A percentile compares a stretch with the other conserved stretches of the same genome.
Evolutionary conservation across 2,329 filamentous ascomycete genomes (phyloP).

Genomic region (Aspergillus pseudoviridinutans): DNA sequence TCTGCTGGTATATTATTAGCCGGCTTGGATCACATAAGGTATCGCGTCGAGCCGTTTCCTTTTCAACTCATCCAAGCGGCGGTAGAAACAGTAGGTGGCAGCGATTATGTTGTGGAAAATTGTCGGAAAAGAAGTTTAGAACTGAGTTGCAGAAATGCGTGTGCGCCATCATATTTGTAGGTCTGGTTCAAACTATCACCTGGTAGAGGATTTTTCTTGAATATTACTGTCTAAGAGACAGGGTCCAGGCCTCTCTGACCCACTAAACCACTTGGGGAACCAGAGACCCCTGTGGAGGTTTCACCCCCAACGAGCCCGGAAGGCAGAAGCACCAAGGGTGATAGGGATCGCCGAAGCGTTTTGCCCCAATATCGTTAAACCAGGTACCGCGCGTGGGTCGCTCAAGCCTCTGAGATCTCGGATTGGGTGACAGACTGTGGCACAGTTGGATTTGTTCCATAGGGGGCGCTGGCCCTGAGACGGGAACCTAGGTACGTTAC

Average conservation of each 20-base stretch:
- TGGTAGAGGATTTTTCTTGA: neutral
- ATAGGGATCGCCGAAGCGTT: conserved; percentile 9
- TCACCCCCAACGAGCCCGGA: conserved; percentile 8
- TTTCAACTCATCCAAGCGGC: too few species aligned
- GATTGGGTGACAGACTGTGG: neutral
- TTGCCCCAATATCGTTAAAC: conserved; percentile 4
- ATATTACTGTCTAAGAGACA: neutral
- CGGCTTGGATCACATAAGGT: too few species aligned
- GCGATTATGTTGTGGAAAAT: too few species aligned
- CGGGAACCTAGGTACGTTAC: neutral
- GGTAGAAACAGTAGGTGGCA: too few species aligned
- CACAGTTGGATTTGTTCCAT: neutral
- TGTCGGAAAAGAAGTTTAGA: too few species aligned
- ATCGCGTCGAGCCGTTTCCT: too few species aligned
- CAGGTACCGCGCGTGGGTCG: conserved; percentile 2
- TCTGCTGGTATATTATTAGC: too few species aligned
- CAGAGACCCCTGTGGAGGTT: conserved; percentile 6
- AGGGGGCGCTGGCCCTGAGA: neutral
- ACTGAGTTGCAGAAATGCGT: too few species aligned
- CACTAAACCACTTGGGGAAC: neutral
- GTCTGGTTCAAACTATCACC: too few species aligned
- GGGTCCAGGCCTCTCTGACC: neutral
- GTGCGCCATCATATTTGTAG: too few species aligned
- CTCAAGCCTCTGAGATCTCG: neutral
- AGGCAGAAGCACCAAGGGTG: conserved; percentile 5